Percentiles rank a stretch among this genome's conserved stretches.
Evolutionary conservation across 2,329 filamentous ascomycete genomes (phyloP).

Genomic region (Cyphellophora attinorum): DNA sequence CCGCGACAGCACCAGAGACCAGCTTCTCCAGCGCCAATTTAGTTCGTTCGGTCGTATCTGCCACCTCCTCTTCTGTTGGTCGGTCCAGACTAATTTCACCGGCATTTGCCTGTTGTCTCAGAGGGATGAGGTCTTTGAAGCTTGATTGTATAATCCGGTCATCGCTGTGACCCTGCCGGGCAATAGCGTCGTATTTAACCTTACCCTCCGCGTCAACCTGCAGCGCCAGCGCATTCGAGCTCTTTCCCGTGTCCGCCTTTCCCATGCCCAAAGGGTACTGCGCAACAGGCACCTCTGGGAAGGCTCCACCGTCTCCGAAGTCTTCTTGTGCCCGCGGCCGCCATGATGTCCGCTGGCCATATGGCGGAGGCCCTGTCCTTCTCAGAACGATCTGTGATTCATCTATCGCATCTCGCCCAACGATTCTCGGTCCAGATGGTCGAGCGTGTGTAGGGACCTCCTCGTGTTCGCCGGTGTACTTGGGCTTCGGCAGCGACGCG

Average conservation of each 20-base stretch:
- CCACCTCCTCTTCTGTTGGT: slow-evolving; percentile 75
- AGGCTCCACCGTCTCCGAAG: slow-evolving; percentile 92
- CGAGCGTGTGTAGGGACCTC: slow-evolving; percentile 62
- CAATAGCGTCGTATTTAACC: slow-evolving; percentile 93
- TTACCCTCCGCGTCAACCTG: slow-evolving; percentile 87
- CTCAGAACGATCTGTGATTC: slow-evolving; percentile 77
- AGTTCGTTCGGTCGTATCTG: slow-evolving; percentile 76
- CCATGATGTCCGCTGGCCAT: slow-evolving; percentile 83
- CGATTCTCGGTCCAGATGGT: slow-evolving; percentile 70
- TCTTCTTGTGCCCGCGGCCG: slow-evolving; percentile 80
- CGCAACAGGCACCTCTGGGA: slow-evolving; percentile 84
- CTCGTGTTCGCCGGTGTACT: slow-evolving; percentile 84
- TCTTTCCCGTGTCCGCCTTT: slow-evolving; percentile 55
- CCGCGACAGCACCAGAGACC: slow-evolving; percentile 74
- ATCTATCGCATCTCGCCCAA: slow-evolving; percentile 70
- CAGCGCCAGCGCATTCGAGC: slow-evolving; percentile 80
- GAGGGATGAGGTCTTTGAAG: slow-evolving; percentile 92
- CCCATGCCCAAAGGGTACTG: slow-evolving; percentile 97
- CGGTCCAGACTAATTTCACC: slow-evolving; percentile 82
- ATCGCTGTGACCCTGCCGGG: slow-evolving; percentile 75
- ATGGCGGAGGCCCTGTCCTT: slow-evolving; percentile 74
- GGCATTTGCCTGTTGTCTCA: slow-evolving; percentile 84
- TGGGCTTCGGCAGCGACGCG: slow-evolving; percentile 75
- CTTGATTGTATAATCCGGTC: slow-evolving; percentile 82
- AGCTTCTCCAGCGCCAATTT: slow-evolving; percentile 74